Evolutionary conservation across 768 basidiomycete genomes (phyloP).

Genomic region (Boletellus ananas): DNA sequence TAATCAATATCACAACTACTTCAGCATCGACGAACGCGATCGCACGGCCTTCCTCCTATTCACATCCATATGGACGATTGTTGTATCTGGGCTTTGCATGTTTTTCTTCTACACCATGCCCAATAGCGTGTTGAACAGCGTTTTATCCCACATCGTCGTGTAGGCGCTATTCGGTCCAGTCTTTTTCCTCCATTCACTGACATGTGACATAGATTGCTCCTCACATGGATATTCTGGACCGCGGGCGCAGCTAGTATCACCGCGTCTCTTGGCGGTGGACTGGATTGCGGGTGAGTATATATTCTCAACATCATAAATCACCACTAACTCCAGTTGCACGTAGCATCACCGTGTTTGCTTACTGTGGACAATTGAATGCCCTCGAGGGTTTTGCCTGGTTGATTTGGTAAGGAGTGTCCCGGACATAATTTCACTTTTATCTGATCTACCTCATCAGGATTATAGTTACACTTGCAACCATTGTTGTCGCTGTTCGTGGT

Average conservation of each 20-base stretch:
- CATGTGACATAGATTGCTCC: constrained; percentile 42
- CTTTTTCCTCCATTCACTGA: constrained; percentile 1
- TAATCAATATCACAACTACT: constrained; percentile 52
- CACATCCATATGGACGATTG: constrained; percentile 66
- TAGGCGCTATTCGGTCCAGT: constrained; percentile 32
- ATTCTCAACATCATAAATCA: neutral
- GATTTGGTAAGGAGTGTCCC: constrained; percentile 48
- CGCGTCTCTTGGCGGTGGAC: constrained; percentile 57
- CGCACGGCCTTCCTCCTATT: constrained; percentile 68
- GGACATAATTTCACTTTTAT: neutral
- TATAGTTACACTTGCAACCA: constrained; percentile 55
- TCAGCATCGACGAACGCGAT: constrained; percentile 47
- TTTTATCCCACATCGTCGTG: constrained; percentile 62
- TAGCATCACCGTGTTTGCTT: constrained; percentile 44
- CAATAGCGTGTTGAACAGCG: constrained; percentile 50
- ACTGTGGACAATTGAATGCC: constrained; percentile 77
- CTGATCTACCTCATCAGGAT: constrained; percentile 41
- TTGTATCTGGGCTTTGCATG: constrained; percentile 50
- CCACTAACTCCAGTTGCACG: neutral
- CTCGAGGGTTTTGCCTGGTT: constrained; percentile 74
- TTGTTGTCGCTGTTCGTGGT: constrained; percentile 58
- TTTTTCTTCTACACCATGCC: constrained; percentile 52
- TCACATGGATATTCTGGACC: constrained; percentile 80
- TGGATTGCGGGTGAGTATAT: constrained; percentile 60
- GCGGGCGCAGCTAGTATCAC: constrained; percentile 72